These are phyloP conservation scores for Triticum urartu DNA, from an alignment of 176 grass and related monocot genomes.

Conservation along the genomic window DNA sequence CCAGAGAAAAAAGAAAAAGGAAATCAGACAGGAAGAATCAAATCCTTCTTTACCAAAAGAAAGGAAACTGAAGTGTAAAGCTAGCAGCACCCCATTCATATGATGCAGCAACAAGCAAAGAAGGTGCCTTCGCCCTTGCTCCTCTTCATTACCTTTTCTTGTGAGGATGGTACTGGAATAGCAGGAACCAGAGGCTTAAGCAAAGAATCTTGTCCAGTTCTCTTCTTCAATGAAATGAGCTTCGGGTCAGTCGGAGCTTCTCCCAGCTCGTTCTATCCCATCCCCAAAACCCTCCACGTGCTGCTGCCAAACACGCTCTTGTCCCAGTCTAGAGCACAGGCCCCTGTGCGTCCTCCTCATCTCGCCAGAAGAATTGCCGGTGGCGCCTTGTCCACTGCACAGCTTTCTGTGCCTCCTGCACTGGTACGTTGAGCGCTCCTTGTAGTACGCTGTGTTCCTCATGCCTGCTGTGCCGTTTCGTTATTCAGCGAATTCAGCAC, in stretches of 20 bases:
- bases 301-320: not conserved
- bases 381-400: not conserved
- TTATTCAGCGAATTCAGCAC: not conserved
- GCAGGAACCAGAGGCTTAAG: not conserved
- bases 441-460: no score
- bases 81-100: no score
- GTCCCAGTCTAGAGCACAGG: not conserved
- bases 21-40: not conserved
- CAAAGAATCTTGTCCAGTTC: not conserved
- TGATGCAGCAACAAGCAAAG: no score
- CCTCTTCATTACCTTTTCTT: not conserved
- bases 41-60: not conserved
- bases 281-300: not conserved
- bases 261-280: not conserved
- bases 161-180: not conserved
- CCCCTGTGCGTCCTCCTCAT: not conserved
- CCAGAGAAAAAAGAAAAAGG: not conserved
- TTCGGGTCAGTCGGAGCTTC: not conserved
- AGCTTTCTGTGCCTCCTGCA: not conserved
- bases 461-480: not conserved
- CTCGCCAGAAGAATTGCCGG: not conserved
- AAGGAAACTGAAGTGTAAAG: no score
- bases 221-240: not conserved
- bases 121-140: no score
- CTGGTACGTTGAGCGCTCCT: not conserved